Conservation (phyloP, 805 yeast genomes). For the Candida maris region DNA sequence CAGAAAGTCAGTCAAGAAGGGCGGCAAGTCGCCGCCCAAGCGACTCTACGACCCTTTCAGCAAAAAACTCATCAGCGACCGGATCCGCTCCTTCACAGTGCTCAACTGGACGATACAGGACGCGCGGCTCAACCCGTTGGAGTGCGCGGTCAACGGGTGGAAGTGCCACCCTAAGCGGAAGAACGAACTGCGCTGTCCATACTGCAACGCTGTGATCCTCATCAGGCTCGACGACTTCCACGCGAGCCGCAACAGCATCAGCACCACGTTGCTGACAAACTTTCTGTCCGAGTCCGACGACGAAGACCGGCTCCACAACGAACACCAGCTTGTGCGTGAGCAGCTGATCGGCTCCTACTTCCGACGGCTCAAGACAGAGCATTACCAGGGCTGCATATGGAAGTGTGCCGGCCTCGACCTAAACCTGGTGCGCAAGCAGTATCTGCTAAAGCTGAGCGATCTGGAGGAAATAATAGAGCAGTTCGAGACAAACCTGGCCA, state of each 20-base stretch:
- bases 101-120: slow-evolving; percentile 44
- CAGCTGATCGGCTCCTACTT: slow-evolving; percentile 27
- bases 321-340: slow-evolving; percentile 12
- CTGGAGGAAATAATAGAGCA: slow-evolving; percentile 21
- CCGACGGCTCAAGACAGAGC: slow-evolving; percentile 24
- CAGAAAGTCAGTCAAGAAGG: slow-evolving; percentile 1
- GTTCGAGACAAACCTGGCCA: slow-evolving; percentile 15
- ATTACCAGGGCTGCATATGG: slow-evolving; percentile 29
- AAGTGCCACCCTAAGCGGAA: slow-evolving; percentile 34
- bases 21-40: not conserved
- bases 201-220: slow-evolving; percentile 31
- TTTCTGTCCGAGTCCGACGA: slow-evolving; percentile 21
- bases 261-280: slow-evolving; percentile 7
- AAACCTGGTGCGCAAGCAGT: slow-evolving; percentile 20
- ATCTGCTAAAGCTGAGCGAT: slow-evolving; percentile 25
- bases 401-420: slow-evolving; percentile 13
- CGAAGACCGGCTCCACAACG: slow-evolving; percentile 21
- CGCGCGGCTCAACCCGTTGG: slow-evolving; percentile 39
- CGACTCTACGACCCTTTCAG: slow-evolving; percentile 23
- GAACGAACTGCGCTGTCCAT: slow-evolving; percentile 33
- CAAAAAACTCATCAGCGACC: slow-evolving; percentile 30
- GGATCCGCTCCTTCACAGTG: slow-evolving; percentile 43
- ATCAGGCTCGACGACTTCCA: slow-evolving; percentile 24
- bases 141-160: slow-evolving; percentile 54
- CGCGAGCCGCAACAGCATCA: slow-evolving; percentile 7